Conservation (phyloP, 768 basidiomycete species). For the Podaxis carcinomalis region DNA sequence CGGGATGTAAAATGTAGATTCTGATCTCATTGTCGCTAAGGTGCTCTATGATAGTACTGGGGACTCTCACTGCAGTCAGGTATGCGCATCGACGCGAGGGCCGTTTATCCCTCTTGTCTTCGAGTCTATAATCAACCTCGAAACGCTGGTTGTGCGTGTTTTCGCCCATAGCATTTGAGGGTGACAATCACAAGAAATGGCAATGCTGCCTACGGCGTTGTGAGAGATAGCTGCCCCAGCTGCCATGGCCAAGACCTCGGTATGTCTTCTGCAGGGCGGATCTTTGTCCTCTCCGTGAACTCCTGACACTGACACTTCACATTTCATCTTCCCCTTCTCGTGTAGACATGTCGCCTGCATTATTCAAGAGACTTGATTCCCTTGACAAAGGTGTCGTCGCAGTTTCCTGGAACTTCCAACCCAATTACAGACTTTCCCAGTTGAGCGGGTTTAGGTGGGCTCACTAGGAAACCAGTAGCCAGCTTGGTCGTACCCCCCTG, state of each 20-base stretch:
- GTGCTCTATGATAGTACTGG: constrained; percentile 43
- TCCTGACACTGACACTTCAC: neutral
- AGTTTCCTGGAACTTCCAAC: constrained; percentile 63
- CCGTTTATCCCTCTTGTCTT: neutral
- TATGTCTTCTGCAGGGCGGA: constrained; percentile 25
- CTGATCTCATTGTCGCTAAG: constrained; percentile 55
- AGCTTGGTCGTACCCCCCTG: neutral
- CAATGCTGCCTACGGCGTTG: constrained; percentile 41
- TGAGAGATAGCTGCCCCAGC: constrained; percentile 54
- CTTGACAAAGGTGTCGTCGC: constrained; percentile 46
- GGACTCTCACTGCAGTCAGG: constrained; percentile 59
- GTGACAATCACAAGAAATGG: constrained; percentile 51
- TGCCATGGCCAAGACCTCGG: constrained; percentile 55
- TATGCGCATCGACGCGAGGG: constrained; percentile 21
- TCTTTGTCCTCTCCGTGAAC: neutral
- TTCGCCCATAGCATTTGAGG: constrained; percentile 44
- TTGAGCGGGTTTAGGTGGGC: constrained; percentile 1
- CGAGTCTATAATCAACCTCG: constrained; percentile 1
- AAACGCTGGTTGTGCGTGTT: constrained; percentile 8
- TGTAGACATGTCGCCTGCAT: constrained; percentile 61
- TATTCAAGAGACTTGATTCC: constrained; percentile 49
- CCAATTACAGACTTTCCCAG: constrained; percentile 16
- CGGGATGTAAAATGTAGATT: constrained; percentile 43
- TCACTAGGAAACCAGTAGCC: neutral
- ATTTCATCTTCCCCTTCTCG: neutral